Conservation (phyloP, 352 stramenopile genomes). For the Thraustochytrium sp. region DNA sequence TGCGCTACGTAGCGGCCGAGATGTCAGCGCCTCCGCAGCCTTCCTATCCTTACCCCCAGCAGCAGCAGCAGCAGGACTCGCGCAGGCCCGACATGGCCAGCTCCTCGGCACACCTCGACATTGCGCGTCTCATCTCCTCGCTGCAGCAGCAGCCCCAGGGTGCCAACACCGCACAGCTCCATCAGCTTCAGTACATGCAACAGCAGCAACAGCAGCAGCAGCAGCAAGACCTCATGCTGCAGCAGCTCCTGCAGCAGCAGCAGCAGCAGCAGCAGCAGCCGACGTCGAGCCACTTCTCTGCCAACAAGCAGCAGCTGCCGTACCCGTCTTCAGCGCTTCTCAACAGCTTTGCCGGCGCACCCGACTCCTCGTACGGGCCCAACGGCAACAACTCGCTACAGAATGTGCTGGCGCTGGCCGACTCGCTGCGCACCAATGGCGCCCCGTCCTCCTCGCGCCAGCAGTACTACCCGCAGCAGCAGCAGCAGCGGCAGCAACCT, state of each 20-base stretch:
- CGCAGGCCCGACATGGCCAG: no score
- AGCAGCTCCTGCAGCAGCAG: neutral
- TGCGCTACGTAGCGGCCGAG: neutral
- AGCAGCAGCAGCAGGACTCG: no score
- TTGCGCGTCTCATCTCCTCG: neutral
- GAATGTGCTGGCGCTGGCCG: neutral
- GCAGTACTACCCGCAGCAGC: no score
- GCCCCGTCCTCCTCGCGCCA: neutral
- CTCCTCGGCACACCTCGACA: no score
- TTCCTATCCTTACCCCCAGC: neutral
- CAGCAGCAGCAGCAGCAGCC: neutral
- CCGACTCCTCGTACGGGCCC: neutral
- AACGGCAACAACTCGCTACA: neutral
- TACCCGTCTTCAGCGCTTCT: neutral
- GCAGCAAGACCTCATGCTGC: neutral
- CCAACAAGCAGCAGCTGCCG: neutral
- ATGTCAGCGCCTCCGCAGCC: neutral
- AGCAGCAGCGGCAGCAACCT: no score
- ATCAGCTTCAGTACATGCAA: no score
- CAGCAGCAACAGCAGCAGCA: neutral
- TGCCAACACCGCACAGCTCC: no score
- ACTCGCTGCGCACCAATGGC: neutral
- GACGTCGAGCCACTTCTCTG: no score
- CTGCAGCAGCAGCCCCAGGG: neutral
- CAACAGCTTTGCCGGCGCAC: no score